Conservation (phyloP, 1,284 basidiomycete genomes). For the Ustilago loliicola region DNA sequence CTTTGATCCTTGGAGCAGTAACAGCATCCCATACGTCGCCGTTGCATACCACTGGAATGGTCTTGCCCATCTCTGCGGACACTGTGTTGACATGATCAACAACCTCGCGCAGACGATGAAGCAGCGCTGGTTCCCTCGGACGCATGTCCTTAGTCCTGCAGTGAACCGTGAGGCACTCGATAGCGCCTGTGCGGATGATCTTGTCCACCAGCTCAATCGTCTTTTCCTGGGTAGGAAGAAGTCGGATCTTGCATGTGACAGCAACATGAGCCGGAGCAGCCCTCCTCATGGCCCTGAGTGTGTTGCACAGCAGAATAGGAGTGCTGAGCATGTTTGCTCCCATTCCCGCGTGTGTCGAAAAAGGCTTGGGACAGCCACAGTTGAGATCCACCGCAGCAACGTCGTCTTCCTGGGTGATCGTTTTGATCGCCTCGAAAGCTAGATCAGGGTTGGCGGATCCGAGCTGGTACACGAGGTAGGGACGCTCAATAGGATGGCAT, state of each 20-base stretch:
- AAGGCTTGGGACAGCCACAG: constrained; percentile 89
- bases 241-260: constrained; percentile 81
- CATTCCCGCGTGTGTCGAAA: constrained; percentile 95
- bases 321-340: constrained; percentile 93
- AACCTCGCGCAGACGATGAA: constrained; percentile 84
- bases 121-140: constrained; percentile 82
- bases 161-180: constrained; percentile 91
- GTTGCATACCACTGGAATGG: constrained; percentile 90
- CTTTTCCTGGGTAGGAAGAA: constrained; percentile 86
- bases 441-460: constrained; percentile 89
- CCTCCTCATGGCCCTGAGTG: constrained; percentile 72
- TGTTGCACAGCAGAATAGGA: constrained; percentile 85
- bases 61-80: constrained; percentile 71
- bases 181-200: constrained; percentile 84
- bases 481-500: constrained; percentile 87
- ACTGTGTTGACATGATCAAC: constrained; percentile 82
- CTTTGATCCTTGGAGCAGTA: constrained; percentile 82
- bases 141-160: constrained; percentile 96
- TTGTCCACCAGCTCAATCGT: constrained; percentile 88
- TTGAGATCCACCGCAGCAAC: constrained; percentile 94
- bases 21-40: constrained; percentile 88
- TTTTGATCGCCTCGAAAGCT: constrained; percentile 89
- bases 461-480: constrained; percentile 77
- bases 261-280: constrained; percentile 74
- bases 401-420: constrained; percentile 80